Percentiles rank a stretch among this genome's conserved stretches.
phyloP scores from a whole-genome alignment of 2,329 filamentous ascomycete species.

The Setomelanomma holmii region DNA sequence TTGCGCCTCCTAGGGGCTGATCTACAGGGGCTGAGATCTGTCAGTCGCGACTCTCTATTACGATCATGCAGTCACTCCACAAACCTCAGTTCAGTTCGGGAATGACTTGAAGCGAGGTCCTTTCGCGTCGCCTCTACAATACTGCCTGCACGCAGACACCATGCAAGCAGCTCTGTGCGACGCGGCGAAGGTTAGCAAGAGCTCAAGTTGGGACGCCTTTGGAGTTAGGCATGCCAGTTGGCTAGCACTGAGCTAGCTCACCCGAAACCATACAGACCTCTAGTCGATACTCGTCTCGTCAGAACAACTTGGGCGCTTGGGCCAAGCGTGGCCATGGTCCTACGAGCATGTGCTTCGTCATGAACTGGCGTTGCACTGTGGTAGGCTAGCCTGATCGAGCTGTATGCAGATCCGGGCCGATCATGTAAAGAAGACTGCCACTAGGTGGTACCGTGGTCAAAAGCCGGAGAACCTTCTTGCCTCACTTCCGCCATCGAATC shows the following conservation, averaged over 20 bases:
- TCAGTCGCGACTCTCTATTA: not conserved
- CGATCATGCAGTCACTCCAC: no score
- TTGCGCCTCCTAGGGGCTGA: not conserved
- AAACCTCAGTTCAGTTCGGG: no score
- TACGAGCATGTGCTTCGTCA: no score
- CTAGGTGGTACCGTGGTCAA: no score
- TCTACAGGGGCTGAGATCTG: not conserved
- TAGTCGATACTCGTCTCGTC: no score
- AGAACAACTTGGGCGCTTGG: not conserved
- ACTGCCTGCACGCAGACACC: not conserved
- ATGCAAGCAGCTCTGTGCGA: not conserved
- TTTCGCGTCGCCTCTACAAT: not conserved
- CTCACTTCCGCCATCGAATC: constrained; percentile 22
- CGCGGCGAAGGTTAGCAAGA: not conserved
- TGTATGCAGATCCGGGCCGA: constrained; percentile 11
- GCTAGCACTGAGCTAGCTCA: not conserved
- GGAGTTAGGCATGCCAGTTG: not conserved
- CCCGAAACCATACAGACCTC: not conserved
- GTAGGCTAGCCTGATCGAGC: constrained; percentile 8
- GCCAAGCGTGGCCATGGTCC: no score
- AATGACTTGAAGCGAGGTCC: not conserved
- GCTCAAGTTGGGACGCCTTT: not conserved
- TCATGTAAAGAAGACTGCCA: no score
- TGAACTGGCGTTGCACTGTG: constrained; percentile 18
- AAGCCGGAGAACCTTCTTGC: constrained; percentile 2